These are phyloP conservation scores for Russula abietina DNA, from an alignment of 768 basidiomycete species.

Conservation along the genomic window DNA sequence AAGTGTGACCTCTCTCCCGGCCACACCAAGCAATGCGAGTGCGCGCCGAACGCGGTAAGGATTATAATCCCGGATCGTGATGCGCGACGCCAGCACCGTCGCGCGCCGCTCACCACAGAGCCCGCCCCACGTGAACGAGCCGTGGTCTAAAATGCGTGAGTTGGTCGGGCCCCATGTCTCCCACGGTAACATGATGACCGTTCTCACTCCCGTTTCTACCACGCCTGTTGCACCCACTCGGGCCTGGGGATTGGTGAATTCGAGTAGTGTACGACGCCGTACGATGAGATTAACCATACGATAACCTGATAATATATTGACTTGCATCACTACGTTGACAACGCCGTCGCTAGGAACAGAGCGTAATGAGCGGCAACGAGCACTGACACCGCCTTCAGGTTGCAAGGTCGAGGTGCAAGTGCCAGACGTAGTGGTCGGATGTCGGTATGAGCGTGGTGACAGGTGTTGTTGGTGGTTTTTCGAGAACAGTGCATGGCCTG, in stretches of 20 bases:
- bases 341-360: constrained; percentile 5
- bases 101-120: constrained; percentile 10
- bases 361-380: background rate
- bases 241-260: background rate
- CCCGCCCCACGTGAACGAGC: constrained; percentile 5
- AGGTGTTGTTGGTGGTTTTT: background rate
- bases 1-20: background rate
- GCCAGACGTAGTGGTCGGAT: background rate
- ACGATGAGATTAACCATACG: constrained; percentile 6
- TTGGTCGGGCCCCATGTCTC: constrained; percentile 2
- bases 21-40: background rate
- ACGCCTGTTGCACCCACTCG: too few species aligned
- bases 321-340: constrained; percentile 11
- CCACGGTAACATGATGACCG: background rate
- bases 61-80: constrained; percentile 12
- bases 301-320: background rate
- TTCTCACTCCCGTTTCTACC: too few species aligned
- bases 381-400: background rate
- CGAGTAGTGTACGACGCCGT: constrained; percentile 7
- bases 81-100: background rate
- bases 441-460: background rate
- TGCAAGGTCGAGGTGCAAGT: background rate
- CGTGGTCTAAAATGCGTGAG: constrained; percentile 4
- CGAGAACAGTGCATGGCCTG: constrained; percentile 11
- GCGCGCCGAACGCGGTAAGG: constrained; percentile 3